Evolutionary conservation across 1,284 basidiomycete species (phyloP).

Genomic region (Malassezia slooffiae): DNA sequence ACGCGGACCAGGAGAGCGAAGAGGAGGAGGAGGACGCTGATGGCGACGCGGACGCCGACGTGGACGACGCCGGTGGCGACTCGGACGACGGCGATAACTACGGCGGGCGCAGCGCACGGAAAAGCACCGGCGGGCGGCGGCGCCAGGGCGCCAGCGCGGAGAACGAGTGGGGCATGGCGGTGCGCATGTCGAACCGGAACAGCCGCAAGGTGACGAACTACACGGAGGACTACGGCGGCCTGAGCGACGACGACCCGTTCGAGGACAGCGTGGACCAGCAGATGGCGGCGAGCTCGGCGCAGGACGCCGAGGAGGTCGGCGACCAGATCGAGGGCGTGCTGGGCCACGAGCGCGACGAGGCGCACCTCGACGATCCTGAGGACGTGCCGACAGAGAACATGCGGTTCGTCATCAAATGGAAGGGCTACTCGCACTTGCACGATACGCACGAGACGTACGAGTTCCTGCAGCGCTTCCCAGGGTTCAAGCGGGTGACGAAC

Average conservation of each 20-base stretch:
- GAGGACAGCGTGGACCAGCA: conserved; percentile 34
- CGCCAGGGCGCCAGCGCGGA: background rate
- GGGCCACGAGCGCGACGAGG: conserved; percentile 47
- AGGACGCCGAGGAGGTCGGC: conserved; percentile 28
- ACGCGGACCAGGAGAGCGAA: conserved; percentile 18
- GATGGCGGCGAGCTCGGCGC: background rate
- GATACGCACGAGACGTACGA: conserved; percentile 95
- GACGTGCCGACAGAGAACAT: conserved; percentile 48
- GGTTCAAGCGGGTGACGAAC: conserved; percentile 94
- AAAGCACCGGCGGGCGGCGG: conserved; percentile 15
- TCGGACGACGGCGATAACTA: conserved; percentile 67
- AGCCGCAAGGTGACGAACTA: conserved; percentile 41
- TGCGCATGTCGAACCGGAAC: conserved; percentile 46
- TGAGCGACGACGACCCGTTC: conserved; percentile 39
- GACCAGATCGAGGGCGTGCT: conserved; percentile 49
- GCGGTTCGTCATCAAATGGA: conserved; percentile 50
- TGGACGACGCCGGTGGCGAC: conserved; percentile 54
- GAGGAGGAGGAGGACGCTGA: conserved; percentile 63
- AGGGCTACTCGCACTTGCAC: conserved; percentile 49
- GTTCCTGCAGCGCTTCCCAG: conserved; percentile 74
- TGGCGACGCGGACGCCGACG: conserved; percentile 57
- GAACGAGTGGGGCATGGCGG: conserved; percentile 50
- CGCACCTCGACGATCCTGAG: conserved; percentile 36
- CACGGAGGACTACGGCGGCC: conserved; percentile 43
- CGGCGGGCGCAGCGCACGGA: too few species aligned